Base-by-base conservation (phyloP, 169 alveolate species). In the Eimeria zaria region DNA sequence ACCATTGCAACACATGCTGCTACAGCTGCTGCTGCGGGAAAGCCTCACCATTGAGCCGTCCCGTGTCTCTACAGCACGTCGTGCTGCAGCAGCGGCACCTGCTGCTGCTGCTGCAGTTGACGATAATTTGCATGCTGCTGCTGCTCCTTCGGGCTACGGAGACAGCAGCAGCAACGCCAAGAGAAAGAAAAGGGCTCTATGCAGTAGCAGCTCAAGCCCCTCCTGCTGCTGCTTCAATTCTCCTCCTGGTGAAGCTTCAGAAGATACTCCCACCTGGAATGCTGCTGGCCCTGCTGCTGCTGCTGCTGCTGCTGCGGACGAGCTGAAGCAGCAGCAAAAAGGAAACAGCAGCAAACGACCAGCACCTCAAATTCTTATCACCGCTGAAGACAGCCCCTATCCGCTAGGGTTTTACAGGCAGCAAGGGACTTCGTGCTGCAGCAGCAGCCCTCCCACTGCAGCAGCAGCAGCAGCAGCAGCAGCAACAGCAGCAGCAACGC, bases 361-460 rank as follows among this genome's bases (percentile, higher is more conserved):
- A 30, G 67, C 71, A 9, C 24, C 90, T 3, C 73, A 81, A n/a
- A 81, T 81, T 44, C 46, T 81, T 18, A 81, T 81, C 27, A 81
- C 71, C 11, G 90, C 90, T 81, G 90, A 81, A 30, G 71, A 81
- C 71, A 81, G 90, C 14, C 90, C 90, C 11, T 30, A 46, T 73
- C 67, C 55, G 24, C 11, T 24, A 9, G 22, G 36, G 53, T 16
- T 62, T 48, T 62, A 27, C 44, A 9, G n/a, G 39, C 53, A 39
- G 1, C 39, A 27, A 69, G 53, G 18, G 14, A 39, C 90, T 36
- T 36, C 46, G 14, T 48, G 73, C 90, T n/a, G 90, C 90, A 81
- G 46, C 69, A 41, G 62, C 48, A 41, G 83, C 83, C 22, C 83
- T 24, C 46, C 88, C 44, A 58, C 88, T 6, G 36, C 62, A 39